These are phyloP conservation scores for Magnolia officinalis DNA, from an alignment of 164 flowering plant genomes.

Conservation along the genomic window DNA sequence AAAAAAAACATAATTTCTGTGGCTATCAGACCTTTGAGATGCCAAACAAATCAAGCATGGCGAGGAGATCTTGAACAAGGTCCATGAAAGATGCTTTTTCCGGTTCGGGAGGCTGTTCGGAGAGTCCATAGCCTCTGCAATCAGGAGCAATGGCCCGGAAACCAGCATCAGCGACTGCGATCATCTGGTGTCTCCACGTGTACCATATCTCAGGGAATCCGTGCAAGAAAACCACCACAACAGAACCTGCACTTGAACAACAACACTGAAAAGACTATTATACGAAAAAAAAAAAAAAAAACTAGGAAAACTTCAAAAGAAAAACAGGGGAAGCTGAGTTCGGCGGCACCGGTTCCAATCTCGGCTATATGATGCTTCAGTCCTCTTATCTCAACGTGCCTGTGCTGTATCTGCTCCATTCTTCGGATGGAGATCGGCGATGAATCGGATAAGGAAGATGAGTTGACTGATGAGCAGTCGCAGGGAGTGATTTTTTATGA, in stretches of 20 bases:
- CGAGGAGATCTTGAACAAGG: conserved; percentile 22
- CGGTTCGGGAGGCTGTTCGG: conserved; percentile 42
- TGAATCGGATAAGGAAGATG: too few species aligned
- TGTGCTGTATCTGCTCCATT: conserved; percentile 37
- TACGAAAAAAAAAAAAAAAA: neutral
- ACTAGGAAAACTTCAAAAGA: neutral
- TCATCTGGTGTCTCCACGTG: conserved; percentile 65
- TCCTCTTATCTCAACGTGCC: conserved; percentile 27
- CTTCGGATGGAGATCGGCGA: too few species aligned
- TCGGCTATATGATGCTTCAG: conserved; percentile 42
- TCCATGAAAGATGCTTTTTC: conserved; percentile 33
- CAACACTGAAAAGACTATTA: neutral
- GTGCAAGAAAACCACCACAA: conserved; percentile 25
- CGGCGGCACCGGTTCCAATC: conserved; percentile 15
- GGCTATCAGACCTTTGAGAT: conserved; percentile 22
- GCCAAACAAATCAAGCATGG: conserved; percentile 19
- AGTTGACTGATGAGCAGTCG: too few species aligned
- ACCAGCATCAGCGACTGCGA: conserved; percentile 42
- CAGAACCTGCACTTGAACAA: conserved; percentile 11
- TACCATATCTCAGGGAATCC: conserved; percentile 53
- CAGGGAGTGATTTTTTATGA: too few species aligned
- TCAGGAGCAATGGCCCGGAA: conserved; percentile 50
- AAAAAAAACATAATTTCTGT: neutral
- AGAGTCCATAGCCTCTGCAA: conserved; percentile 55
- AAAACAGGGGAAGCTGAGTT: neutral